phyloP scores from a whole-genome alignment of 495 filamentous ascomycete genomes.

The Penicillium robsamsonii region DNA sequence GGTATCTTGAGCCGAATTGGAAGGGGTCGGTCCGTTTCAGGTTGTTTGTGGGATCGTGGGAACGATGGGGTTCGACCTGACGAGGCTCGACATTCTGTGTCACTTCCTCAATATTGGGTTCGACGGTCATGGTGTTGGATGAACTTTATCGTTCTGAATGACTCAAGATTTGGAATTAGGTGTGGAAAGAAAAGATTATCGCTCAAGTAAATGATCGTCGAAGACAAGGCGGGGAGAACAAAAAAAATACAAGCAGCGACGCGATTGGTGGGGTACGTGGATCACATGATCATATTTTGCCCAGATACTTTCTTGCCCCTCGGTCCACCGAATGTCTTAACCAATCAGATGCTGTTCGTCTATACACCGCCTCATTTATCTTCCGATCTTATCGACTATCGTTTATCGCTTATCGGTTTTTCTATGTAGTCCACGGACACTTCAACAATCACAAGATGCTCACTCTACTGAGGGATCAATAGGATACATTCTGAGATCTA shows the following conservation, averaged over 20 bases:
- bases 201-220: background rate
- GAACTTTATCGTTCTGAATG: background rate
- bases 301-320: background rate
- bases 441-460: background rate
- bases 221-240: constrained; percentile 14
- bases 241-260: constrained; percentile 8
- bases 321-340: rapidly evolving
- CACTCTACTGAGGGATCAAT: background rate
- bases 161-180: background rate
- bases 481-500: background rate
- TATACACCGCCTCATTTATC: background rate
- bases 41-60: constrained; percentile 53
- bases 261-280: constrained; percentile 4
- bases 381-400: constrained; percentile 5
- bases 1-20: constrained; percentile 85
- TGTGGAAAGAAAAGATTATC: constrained; percentile 3
- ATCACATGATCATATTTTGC: background rate
- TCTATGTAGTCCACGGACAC: background rate
- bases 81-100: constrained; percentile 49
- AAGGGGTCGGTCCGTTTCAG: constrained; percentile 89
- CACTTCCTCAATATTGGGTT: constrained; percentile 20
- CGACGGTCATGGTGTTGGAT: constrained; percentile 25
- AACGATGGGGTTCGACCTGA: constrained; percentile 44
- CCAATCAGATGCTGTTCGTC: background rate
- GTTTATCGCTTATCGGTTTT: background rate